Evolutionary conservation across 2,329 filamentous ascomycete species (phyloP).

Genomic region (Boeremia exigua): DNA sequence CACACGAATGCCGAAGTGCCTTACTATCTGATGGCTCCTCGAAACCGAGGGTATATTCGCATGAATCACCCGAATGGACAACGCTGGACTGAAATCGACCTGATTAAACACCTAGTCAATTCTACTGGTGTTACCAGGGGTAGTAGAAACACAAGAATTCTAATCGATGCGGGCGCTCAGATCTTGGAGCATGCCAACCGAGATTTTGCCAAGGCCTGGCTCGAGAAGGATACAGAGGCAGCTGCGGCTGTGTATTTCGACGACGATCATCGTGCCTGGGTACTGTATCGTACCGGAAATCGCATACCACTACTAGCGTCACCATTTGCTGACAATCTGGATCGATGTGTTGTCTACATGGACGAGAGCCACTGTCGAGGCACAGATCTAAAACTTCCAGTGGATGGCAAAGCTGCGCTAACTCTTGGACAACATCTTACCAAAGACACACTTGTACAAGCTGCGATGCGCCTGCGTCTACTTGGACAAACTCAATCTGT

Average conservation of each 20-base stretch:
- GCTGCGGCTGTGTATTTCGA: slow-evolving; percentile 63
- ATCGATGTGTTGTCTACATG: slow-evolving; percentile 62
- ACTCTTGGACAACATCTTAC: slow-evolving; percentile 64
- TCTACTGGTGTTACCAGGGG: not conserved
- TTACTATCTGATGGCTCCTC: slow-evolving; percentile 60
- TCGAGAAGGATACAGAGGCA: slow-evolving; percentile 54
- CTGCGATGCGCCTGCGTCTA: slow-evolving; percentile 70
- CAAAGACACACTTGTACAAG: slow-evolving; percentile 69
- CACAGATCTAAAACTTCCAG: slow-evolving; percentile 64
- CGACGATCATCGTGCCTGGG: slow-evolving; percentile 53
- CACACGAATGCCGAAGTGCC: slow-evolving; percentile 71
- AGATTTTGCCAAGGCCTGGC: slow-evolving; percentile 58
- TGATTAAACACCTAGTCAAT: slow-evolving; percentile 53
- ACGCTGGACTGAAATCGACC: slow-evolving; percentile 53
- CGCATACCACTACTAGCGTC: slow-evolving; percentile 58
- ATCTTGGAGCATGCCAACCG: slow-evolving; percentile 67
- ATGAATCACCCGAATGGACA: slow-evolving; percentile 27
- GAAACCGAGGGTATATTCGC: slow-evolving; percentile 58
- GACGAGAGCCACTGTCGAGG: slow-evolving; percentile 68
- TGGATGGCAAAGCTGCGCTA: slow-evolving; percentile 56
- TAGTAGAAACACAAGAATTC: slow-evolving; percentile 54
- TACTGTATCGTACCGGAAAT: slow-evolving; percentile 50
- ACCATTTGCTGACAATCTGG: slow-evolving; percentile 61
- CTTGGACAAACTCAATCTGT: slow-evolving; percentile 64
- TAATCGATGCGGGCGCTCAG: slow-evolving; percentile 70